Evolutionary conservation across 2,329 filamentous ascomycete species (phyloP).

Genomic region (Alternaria triticina): DNA sequence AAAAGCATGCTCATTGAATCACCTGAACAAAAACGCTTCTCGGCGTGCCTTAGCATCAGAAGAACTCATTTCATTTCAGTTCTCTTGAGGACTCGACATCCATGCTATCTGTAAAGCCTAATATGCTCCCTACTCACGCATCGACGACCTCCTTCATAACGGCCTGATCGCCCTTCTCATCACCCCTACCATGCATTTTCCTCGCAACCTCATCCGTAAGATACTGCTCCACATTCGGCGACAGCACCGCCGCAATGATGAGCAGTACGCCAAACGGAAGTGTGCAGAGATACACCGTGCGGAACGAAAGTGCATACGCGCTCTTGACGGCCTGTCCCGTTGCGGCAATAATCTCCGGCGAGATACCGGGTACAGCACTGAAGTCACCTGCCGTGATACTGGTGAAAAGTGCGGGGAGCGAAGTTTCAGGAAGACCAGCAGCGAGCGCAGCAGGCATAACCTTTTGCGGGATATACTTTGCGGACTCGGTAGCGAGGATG

Average conservation of each 20-base stretch:
- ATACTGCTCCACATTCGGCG: conserved; percentile 54
- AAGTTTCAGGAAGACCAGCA: conserved; percentile 32
- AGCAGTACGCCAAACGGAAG: conserved; percentile 45
- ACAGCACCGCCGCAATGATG: conserved; percentile 48
- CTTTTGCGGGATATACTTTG: conserved; percentile 35
- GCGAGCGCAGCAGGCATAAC: conserved; percentile 32
- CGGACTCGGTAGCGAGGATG: conserved; percentile 36
- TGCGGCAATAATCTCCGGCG: conserved; percentile 31
- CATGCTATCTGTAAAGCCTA: background rate
- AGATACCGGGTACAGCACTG: conserved; percentile 33
- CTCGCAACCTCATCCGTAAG: conserved; percentile 55
- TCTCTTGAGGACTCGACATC: background rate
- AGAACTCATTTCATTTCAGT: background rate
- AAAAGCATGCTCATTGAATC: background rate
- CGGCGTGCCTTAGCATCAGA: background rate
- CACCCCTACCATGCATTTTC: conserved; percentile 44
- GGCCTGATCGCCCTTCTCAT: conserved; percentile 14
- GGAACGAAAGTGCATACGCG: conserved; percentile 55
- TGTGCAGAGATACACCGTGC: conserved; percentile 54
- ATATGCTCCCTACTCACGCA: background rate
- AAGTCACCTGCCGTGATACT: conserved; percentile 33
- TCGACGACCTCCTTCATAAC: conserved; percentile 25
- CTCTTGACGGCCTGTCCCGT: conserved; percentile 46
- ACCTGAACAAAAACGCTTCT: accelerated
- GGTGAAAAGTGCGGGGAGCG: conserved; percentile 28